Percentiles rank a stretch among this genome's conserved stretches.
Evolutionary conservation across 139 green algal species (phyloP).

Genomic region (Chlamydomonas sphaeroides): DNA sequence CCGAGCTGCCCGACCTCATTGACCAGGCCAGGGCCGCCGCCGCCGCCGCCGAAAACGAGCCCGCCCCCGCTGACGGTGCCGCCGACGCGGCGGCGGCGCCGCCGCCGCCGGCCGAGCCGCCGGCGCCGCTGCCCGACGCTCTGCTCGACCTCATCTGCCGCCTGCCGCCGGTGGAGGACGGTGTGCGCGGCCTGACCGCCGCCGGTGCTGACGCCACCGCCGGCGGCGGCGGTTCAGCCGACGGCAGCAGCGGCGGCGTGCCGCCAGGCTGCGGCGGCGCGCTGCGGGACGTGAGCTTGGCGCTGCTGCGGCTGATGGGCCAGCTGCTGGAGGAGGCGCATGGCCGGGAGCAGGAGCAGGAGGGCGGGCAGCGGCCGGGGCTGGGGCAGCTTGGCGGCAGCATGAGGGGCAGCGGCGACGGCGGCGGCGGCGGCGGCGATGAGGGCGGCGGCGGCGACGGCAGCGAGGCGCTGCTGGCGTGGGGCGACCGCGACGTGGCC

Average conservation of each 20-base stretch:
- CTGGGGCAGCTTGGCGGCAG: neutral
- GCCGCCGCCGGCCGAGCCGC: neutral
- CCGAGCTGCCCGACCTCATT: slow-evolving; percentile 5
- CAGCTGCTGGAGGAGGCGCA: neutral
- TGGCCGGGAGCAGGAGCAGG: neutral
- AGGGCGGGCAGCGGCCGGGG: neutral
- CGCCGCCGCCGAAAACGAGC: too few relatives aligned
- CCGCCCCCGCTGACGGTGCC: neutral
- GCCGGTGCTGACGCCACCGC: neutral
- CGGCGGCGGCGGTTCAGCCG: neutral
- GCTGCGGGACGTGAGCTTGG: neutral
- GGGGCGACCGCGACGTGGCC: slow-evolving; percentile 2
- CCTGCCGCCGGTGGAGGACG: slow-evolving; percentile 25
- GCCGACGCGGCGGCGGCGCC: neutral
- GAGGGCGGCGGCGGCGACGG: neutral
- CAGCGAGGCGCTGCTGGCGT: slow-evolving; percentile 26
- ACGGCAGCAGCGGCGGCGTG: neutral
- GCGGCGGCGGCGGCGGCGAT: neutral
- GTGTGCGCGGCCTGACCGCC: neutral
- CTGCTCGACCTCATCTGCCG: slow-evolving; percentile 14
- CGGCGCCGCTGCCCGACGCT: slow-evolving; percentile 1
- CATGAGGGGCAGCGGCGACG: neutral
- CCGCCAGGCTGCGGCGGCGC: neutral
- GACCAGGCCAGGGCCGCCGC: neutral
- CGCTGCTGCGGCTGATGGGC: slow-evolving; percentile 26